Base-by-base conservation (phyloP, 129 eudicot species). In the Flaveria robusta region DNA sequence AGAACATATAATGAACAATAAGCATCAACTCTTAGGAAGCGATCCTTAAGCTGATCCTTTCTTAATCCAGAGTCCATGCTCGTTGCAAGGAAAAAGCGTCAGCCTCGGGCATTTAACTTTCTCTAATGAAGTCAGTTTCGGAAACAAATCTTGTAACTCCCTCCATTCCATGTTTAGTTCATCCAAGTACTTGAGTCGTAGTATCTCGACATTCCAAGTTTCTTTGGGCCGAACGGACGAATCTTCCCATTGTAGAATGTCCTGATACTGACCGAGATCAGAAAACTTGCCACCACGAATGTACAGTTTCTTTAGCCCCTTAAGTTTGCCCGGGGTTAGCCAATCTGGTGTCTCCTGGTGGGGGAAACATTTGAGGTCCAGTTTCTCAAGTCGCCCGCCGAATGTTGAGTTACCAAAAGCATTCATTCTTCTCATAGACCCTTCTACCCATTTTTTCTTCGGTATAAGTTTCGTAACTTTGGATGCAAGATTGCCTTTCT, bases 291-390 rank as follows among this genome's bases (percentile, higher is more conserved):
- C 92, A 43, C 89, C 92, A 15, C 92, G 87, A 59, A 87, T 80
- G 73, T 87, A 85, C 1, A 87, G 80, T 59, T 85, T 87, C 81
- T 76, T 51, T 34, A 87, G 69, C 11, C 66, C 46, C 43, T 70
- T 5, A 56, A 85, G 84, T 2, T 72, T 77, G 7, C 47, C 66
- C 5, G 85, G 78, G 29, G 68, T 77, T 60, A 87, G 77, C 89
- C 88, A 82, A 5, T 1, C 8, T 10, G 89, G 85, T n/a, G 85
- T 56, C 18, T 3, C 15, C 1, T 1, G 9, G 41, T 62, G 9
- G 2, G 92, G 88, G 59, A 68, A 85, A 68, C 89, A 85, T 63
- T 76, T 82, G 26, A 87, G 87, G 55, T 87, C 87, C 9, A 87
- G 81, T 55, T 85, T 87, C 72, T 72, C 71, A 22, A 88, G 72